Percentiles rank a stretch among this genome's conserved stretches.
These are phyloP conservation scores for Bruguiera sexangula DNA, from an alignment of 345 rosid genomes.

Conservation along the genomic window DNA sequence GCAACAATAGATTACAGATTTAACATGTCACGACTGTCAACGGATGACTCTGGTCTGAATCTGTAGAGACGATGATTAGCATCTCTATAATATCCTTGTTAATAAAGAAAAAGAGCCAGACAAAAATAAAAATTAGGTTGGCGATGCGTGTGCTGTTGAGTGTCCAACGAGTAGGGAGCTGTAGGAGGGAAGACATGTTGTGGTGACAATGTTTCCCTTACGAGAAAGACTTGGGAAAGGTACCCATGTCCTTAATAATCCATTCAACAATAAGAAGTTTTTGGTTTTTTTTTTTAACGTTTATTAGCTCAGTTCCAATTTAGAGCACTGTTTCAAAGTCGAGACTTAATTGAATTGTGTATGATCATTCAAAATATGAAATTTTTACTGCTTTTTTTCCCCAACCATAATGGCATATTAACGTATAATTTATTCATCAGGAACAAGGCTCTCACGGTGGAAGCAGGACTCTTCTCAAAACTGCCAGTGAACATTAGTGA, in stretches of 20 bases:
- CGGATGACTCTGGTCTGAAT: too few relatives aligned
- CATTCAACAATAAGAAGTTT: not conserved
- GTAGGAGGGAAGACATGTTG: slow-evolving; percentile 1
- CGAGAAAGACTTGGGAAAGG: not conserved
- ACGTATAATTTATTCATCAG: slow-evolving; percentile 35
- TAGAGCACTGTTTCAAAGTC: too few relatives aligned
- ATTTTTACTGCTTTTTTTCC: too few relatives aligned
- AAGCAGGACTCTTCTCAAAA: slow-evolving; percentile 72
- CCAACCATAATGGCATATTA: not conserved
- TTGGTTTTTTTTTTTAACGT: not conserved
- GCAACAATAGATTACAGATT: too few relatives aligned
- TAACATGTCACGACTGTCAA: too few relatives aligned
- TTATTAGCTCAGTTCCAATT: not conserved
- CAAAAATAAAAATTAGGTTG: not conserved
- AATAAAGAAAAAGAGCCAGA: not conserved
- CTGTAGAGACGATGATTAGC: too few relatives aligned
- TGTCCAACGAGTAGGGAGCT: slow-evolving; percentile 9
- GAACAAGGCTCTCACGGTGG: slow-evolving; percentile 76
- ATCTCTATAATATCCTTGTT: too few relatives aligned
- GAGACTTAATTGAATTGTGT: too few relatives aligned
- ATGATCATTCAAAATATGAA: too few relatives aligned
- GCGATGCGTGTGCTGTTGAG: slow-evolving; percentile 8
- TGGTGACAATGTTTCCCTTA: not conserved
- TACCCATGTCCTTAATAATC: not conserved
- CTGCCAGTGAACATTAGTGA: slow-evolving; percentile 44